These are phyloP conservation scores for Paragyromitra xinjiangensis DNA, from an alignment of 495 filamentous ascomycete genomes.

Conservation along the genomic window DNA sequence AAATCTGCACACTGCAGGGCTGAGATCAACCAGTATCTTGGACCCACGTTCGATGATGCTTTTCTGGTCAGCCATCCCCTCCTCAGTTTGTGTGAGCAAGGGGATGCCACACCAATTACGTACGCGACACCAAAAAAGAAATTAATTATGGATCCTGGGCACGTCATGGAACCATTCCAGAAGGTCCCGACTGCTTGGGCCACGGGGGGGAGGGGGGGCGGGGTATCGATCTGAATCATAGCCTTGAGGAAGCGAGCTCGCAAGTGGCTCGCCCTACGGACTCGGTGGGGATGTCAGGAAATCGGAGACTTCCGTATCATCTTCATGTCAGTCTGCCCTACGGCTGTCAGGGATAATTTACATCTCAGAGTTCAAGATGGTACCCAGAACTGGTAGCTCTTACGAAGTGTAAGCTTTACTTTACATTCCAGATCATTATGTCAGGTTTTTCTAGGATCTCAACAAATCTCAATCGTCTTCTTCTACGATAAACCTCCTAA, in stretches of 20 bases:
- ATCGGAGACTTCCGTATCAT: slow-evolving; percentile 48
- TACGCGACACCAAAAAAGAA: slow-evolving; percentile 46
- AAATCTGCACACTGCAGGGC: slow-evolving; percentile 47
- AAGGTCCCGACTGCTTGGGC: slow-evolving; percentile 46
- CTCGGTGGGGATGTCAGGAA: slow-evolving; percentile 4
- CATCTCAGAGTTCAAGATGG: neutral
- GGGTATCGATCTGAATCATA: slow-evolving; percentile 54
- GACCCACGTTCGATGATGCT: slow-evolving; percentile 44
- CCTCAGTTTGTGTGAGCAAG: slow-evolving; percentile 25
- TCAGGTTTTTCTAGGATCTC: neutral
- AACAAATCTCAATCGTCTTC: slow-evolving; percentile 3
- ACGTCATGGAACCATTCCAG: slow-evolving; percentile 50
- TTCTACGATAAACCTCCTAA: slow-evolving; percentile 6
- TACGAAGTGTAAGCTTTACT: slow-evolving; percentile 9
- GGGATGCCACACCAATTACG: slow-evolving; percentile 51
- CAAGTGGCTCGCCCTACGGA: slow-evolving; percentile 45
- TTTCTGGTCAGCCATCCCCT: slow-evolving; percentile 41
- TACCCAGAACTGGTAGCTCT: neutral
- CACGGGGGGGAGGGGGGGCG: slow-evolving; percentile 23
- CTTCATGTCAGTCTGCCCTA: slow-evolving; percentile 45
- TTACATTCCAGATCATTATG: neutral
- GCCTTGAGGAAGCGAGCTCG: slow-evolving; percentile 41
- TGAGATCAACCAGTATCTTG: slow-evolving; percentile 50
- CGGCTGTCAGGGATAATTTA: slow-evolving; percentile 36
- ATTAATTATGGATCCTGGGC: slow-evolving; percentile 39